These are phyloP conservation scores for Emergomyces orientalis DNA, from an alignment of 2,329 filamentous ascomycete species.

Conservation along the genomic window DNA sequence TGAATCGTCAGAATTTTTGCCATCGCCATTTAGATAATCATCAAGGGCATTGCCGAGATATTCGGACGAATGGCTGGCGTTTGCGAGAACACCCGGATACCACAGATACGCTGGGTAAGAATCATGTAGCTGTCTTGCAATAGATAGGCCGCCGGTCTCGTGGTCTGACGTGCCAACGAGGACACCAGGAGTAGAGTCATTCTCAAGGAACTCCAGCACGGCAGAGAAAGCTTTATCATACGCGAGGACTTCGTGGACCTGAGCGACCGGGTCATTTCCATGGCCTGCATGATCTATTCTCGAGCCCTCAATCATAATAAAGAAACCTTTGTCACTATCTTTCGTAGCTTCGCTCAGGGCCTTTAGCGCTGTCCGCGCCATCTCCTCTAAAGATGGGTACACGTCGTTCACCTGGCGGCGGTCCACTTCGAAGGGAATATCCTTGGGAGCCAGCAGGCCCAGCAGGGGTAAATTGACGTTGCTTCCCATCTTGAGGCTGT, in stretches of 20 bases:
- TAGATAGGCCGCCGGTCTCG: constrained; percentile 82
- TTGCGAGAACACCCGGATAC: constrained; percentile 74
- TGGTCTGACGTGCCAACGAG: constrained; percentile 90
- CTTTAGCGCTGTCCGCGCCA: constrained; percentile 72
- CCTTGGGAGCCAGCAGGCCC: constrained; percentile 69
- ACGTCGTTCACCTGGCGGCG: constrained; percentile 65
- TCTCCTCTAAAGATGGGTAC: constrained; percentile 86
- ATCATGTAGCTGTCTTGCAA: constrained; percentile 60
- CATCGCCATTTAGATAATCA: constrained; percentile 44
- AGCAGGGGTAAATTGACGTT: constrained; percentile 68
- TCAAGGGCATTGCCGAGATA: constrained; percentile 56
- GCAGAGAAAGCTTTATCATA: constrained; percentile 80
- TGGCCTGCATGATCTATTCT: constrained; percentile 93
- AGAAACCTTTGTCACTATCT: constrained; percentile 85
- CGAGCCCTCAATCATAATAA: constrained; percentile 96
- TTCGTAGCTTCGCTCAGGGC: constrained; percentile 72
- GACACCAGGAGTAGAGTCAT: constrained; percentile 61
- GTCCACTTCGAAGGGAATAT: constrained; percentile 92
- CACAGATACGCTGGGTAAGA: constrained; percentile 63
- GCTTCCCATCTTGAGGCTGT: constrained; percentile 58
- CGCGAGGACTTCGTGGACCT: constrained; percentile 86
- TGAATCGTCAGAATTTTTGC: constrained; percentile 34
- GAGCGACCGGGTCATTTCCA: constrained; percentile 71
- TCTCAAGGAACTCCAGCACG: constrained; percentile 75
- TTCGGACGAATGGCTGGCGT: constrained; percentile 66